A percentile compares a stretch with the other conserved stretches of the same genome.
phyloP scores from a whole-genome alignment of 1,284 basidiomycete species.

The Malassezia furfur region DNA sequence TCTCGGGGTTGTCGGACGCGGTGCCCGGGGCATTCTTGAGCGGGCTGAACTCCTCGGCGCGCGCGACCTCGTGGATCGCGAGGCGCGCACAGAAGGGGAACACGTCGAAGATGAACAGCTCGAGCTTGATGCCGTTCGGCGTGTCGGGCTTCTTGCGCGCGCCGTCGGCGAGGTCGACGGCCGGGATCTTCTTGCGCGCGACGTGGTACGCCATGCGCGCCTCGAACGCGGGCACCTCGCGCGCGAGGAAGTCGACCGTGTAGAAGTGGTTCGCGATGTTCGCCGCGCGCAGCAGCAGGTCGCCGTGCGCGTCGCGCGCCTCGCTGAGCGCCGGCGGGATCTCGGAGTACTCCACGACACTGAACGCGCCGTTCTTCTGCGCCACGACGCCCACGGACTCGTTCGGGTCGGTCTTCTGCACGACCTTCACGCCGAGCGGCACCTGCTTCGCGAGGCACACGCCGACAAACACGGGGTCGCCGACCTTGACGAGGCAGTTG shows the following conservation, averaged over 20 bases:
- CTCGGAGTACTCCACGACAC: conserved; percentile 96
- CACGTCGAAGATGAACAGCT: conserved; percentile 97
- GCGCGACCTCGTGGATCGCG: conserved; percentile 76
- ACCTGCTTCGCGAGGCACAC: conserved; percentile 76
- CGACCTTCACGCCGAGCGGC: conserved; percentile 90
- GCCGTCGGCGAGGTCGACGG: conserved; percentile 54
- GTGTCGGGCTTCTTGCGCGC: conserved; percentile 64
- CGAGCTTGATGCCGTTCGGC: conserved; percentile 99
- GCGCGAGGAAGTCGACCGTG: conserved; percentile 72
- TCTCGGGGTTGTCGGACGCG: conserved; percentile 83
- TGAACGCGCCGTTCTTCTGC: conserved; percentile 66
- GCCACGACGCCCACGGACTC: conserved; percentile 95
- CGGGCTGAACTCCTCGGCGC: conserved; percentile 86
- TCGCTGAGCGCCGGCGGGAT: conserved; percentile 79
- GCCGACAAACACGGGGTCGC: conserved; percentile 92
- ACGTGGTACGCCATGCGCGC: conserved; percentile 89
- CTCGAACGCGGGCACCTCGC: conserved; percentile 68
- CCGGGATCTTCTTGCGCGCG: conserved; percentile 91
- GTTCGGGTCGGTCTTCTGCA: conserved; percentile 72
- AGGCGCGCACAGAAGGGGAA: conserved; percentile 77
- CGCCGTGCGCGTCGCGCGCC: conserved; percentile 58
- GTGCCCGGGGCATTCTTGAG: conserved; percentile 94
- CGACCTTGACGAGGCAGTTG: conserved; percentile 95
- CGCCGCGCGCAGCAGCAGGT: conserved; percentile 76
- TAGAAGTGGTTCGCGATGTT: conserved; percentile 99